Evolutionary conservation across 345 rosid species (phyloP).

Genomic region (Trapa incisa): DNA sequence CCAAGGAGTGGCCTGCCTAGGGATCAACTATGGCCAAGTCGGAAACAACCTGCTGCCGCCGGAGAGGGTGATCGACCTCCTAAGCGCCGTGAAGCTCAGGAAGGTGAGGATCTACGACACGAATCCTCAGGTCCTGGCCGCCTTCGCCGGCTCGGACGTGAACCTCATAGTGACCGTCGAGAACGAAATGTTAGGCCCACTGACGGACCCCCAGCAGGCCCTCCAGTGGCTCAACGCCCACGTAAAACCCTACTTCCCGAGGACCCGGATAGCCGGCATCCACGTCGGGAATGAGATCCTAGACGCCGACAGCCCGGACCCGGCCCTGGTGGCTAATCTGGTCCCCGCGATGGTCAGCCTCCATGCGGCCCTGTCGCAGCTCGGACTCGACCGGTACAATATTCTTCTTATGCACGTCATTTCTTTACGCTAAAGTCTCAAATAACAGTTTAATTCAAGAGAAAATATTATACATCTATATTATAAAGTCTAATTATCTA

Average conservation of each 20-base stretch:
- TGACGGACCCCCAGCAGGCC: conserved; percentile 64
- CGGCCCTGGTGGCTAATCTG: conserved; percentile 33
- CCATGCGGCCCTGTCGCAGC: conserved; percentile 55
- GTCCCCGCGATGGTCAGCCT: conserved; percentile 76
- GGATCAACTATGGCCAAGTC: conserved; percentile 90
- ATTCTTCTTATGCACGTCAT: too few relatives aligned
- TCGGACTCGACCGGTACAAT: conserved; percentile 45
- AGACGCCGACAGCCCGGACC: conserved; percentile 31
- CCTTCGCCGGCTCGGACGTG: conserved; percentile 61
- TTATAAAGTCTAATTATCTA: too few relatives aligned
- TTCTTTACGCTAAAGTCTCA: too few relatives aligned
- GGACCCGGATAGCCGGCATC: conserved; percentile 57
- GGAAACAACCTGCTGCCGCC: conserved; percentile 72
- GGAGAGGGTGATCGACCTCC: conserved; percentile 48
- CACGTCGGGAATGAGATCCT: conserved; percentile 68
- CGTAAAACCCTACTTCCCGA: conserved; percentile 57
- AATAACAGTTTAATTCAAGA: too few relatives aligned
- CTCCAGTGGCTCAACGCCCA: conserved; percentile 63
- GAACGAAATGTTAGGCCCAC: conserved; percentile 46
- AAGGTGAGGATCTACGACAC: conserved; percentile 84
- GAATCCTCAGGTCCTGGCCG: conserved; percentile 54
- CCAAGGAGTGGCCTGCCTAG: conserved; percentile 36
- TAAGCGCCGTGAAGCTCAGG: conserved; percentile 46
- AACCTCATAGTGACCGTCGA: conserved; percentile 76
- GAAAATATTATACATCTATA: too few relatives aligned